Conservation (phyloP, 305 asterid genomes). For the Fraxinus paxiana region DNA sequence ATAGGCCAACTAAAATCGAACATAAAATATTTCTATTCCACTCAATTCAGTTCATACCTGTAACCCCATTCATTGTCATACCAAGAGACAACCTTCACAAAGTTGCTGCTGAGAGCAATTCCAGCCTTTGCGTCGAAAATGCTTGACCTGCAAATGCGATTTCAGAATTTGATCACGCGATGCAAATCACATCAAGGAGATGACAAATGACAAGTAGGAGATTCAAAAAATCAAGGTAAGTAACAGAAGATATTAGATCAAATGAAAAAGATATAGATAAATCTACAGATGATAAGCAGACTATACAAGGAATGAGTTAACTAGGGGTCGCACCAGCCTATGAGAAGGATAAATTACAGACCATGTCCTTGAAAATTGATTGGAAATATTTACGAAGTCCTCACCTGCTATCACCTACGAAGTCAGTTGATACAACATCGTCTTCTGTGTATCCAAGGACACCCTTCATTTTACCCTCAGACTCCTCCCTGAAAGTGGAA, state of each 20-base stretch:
- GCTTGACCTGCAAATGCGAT: slow-evolving; percentile 53
- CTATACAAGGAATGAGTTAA: neutral
- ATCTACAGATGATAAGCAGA: neutral
- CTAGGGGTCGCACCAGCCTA: neutral
- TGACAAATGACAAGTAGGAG: neutral
- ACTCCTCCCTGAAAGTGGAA: slow-evolving; percentile 45
- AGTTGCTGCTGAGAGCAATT: slow-evolving; percentile 64
- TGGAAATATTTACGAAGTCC: neutral
- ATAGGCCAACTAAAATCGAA: neutral
- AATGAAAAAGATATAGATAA: neutral
- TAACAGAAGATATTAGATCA: neutral
- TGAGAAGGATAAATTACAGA: neutral
- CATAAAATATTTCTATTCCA: slow-evolving; percentile 31
- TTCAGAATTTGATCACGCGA: neutral
- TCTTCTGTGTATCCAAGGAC: slow-evolving; percentile 81
- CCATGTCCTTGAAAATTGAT: neutral
- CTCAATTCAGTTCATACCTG: slow-evolving; percentile 43
- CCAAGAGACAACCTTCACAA: slow-evolving; percentile 78
- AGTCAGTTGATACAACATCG: slow-evolving; percentile 76
- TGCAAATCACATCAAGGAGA: neutral
- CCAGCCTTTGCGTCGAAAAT: slow-evolving; percentile 87
- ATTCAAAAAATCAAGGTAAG: neutral
- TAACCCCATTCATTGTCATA: slow-evolving; percentile 91
- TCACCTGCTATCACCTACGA: slow-evolving; percentile 66
- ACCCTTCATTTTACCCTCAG: slow-evolving; percentile 61